phyloP scores from a whole-genome alignment of 1,284 basidiomycete genomes.

The Termitomyces sp. region DNA sequence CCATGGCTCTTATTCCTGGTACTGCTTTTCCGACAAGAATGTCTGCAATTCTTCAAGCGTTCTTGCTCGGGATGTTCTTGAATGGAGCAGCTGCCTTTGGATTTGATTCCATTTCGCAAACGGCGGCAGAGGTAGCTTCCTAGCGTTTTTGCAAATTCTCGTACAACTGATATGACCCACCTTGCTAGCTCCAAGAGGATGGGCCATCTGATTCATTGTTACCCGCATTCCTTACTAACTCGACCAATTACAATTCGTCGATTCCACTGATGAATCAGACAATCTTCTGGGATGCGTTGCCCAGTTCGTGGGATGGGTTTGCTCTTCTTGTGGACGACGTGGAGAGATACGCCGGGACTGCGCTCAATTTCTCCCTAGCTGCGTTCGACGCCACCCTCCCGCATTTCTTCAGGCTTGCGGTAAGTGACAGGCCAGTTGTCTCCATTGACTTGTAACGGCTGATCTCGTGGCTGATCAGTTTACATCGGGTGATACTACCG shows the following conservation, averaged over 20 bases:
- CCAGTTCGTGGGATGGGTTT: constrained; percentile 71
- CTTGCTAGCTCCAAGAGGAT: constrained; percentile 64
- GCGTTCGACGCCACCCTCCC: constrained; percentile 57
- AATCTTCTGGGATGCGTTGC: constrained; percentile 60
- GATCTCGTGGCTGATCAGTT: constrained; percentile 36
- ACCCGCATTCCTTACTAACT: constrained; percentile 71
- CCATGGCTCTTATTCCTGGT: constrained; percentile 71
- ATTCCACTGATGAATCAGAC: constrained; percentile 52
- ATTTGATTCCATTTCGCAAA: constrained; percentile 78
- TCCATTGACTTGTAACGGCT: constrained; percentile 5
- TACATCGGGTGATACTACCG: constrained; percentile 44
- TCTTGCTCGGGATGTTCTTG: constrained; percentile 78
- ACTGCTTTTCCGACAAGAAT: constrained; percentile 80
- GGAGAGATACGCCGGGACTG: constrained; percentile 63
- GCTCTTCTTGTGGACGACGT: constrained; percentile 83
- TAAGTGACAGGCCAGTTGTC: constrained; percentile 35
- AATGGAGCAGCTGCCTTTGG: constrained; percentile 76
- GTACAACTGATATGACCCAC: constrained; percentile 3
- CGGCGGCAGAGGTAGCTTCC: constrained; percentile 56
- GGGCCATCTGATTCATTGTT: constrained; percentile 65
- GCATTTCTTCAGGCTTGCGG: constrained; percentile 82
- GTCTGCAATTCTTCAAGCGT: constrained; percentile 75
- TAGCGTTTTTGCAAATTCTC: constrained; percentile 5
- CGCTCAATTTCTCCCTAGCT: constrained; percentile 63
- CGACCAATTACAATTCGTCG: constrained; percentile 55